These are phyloP conservation scores for Sporothrix euskadiensis DNA, from an alignment of 2,329 filamentous ascomycete genomes.

Conservation along the genomic window DNA sequence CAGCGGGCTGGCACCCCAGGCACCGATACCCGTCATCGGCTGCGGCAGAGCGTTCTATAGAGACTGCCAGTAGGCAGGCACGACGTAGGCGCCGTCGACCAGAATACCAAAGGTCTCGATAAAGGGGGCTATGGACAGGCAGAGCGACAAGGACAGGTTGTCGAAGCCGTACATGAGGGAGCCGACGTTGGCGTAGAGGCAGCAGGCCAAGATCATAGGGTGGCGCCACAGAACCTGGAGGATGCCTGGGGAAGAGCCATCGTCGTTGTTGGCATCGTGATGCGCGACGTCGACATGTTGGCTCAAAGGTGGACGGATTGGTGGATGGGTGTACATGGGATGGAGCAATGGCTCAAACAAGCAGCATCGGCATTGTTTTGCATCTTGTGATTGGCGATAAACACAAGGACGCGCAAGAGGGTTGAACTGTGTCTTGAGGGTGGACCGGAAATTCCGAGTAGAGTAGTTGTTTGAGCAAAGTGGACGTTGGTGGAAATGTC, in stretches of 20 bases:
- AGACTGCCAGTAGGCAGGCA: constrained; percentile 1
- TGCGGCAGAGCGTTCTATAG: not conserved
- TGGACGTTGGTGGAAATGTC: not conserved
- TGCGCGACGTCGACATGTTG: not conserved
- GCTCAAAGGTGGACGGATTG: not conserved
- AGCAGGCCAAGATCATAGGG: not conserved
- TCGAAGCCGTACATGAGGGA: constrained; percentile 16
- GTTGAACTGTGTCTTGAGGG: not conserved
- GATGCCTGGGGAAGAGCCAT: not conserved
- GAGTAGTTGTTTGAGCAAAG: not conserved
- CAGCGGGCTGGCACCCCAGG: not conserved
- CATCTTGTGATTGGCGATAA: not conserved
- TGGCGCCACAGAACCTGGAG: not conserved
- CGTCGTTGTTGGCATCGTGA: not conserved
- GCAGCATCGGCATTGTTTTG: not conserved
- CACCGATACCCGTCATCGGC: not conserved
- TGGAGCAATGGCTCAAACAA: not conserved
- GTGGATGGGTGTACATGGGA: not conserved
- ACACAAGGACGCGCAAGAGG: not conserved
- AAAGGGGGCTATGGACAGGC: not conserved
- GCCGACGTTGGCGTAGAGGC: constrained; percentile 13
- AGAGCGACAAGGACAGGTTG: constrained; percentile 1
- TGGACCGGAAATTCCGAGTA: not conserved
- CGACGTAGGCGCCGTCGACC: not conserved
- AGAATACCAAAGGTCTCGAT: not conserved